phyloP scores from a whole-genome alignment of 2,329 filamentous ascomycete species.

The Hypoxylon sp. region DNA sequence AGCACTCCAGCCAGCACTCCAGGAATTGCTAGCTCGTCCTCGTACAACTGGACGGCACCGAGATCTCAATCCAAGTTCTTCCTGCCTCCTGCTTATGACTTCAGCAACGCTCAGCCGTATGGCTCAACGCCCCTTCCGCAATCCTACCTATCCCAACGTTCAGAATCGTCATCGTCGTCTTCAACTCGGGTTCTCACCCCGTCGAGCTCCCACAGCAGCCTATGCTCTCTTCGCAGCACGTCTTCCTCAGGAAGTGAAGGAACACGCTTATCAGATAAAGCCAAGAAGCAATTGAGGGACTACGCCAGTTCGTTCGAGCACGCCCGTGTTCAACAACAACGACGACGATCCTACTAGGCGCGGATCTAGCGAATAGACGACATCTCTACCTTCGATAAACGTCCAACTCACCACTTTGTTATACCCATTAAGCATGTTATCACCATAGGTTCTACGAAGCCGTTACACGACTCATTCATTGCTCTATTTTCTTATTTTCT shows the following conservation, averaged over 20 bases:
- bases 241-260: conserved; percentile 67
- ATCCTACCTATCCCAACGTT: conserved; percentile 58
- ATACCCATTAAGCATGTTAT: conserved; percentile 48
- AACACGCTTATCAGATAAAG: conserved; percentile 78
- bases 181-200: conserved; percentile 69
- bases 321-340: conserved; percentile 70
- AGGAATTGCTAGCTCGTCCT: conserved; percentile 65
- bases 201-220: conserved; percentile 86
- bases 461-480: conserved; percentile 50
- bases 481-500: conserved; percentile 47
- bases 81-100: conserved; percentile 83
- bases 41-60: conserved; percentile 63
- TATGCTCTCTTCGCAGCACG: conserved; percentile 81
- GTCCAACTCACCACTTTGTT: conserved; percentile 47
- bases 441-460: conserved; percentile 40
- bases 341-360: conserved; percentile 69
- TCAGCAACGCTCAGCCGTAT: conserved; percentile 74
- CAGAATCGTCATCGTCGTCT: conserved; percentile 51
- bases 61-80: conserved; percentile 69
- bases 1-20: conserved; percentile 73
- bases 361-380: conserved; percentile 11
- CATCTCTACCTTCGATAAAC: conserved; percentile 35
- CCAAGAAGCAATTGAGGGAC: conserved; percentile 82
- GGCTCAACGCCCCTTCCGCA: conserved; percentile 63
- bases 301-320: conserved; percentile 94